These are phyloP conservation scores for Aspergillus hancockii DNA, from an alignment of 495 filamentous ascomycete genomes.

Conservation along the genomic window DNA sequence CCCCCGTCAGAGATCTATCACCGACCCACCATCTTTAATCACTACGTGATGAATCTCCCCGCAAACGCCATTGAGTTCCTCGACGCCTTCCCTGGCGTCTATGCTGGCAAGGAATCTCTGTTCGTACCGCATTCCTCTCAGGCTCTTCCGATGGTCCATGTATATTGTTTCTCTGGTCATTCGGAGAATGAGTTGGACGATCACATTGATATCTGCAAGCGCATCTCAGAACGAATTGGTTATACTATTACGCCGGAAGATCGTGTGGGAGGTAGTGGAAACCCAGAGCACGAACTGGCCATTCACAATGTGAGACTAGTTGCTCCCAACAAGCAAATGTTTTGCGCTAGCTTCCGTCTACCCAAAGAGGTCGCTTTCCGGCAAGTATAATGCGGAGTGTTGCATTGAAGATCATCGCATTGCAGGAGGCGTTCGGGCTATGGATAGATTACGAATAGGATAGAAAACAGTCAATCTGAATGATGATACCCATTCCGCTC, in stretches of 20 bases:
- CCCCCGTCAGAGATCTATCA: slow-evolving; percentile 49
- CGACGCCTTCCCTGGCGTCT: slow-evolving; percentile 80
- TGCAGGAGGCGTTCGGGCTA: slow-evolving; percentile 22
- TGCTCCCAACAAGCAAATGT: slow-evolving; percentile 93
- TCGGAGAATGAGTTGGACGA: slow-evolving; percentile 65
- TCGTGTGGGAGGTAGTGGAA: slow-evolving; percentile 42
- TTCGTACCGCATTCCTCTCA: slow-evolving; percentile 61
- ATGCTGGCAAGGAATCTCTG: slow-evolving; percentile 63
- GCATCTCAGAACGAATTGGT: slow-evolving; percentile 63
- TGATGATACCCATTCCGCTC: slow-evolving; percentile 18
- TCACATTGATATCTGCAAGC: slow-evolving; percentile 64
- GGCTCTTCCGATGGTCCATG: slow-evolving; percentile 79
- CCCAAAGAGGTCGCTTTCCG: slow-evolving; percentile 79
- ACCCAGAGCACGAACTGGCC: slow-evolving; percentile 55
- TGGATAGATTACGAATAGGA: slow-evolving; percentile 8
- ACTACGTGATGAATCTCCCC: slow-evolving; percentile 97
- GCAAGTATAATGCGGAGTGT: slow-evolving; percentile 18
- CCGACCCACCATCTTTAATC: slow-evolving; percentile 68
- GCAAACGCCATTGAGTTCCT: slow-evolving; percentile 85
- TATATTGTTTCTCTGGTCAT: slow-evolving; percentile 85
- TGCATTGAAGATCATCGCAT: slow-evolving; percentile 11
- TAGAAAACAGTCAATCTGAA: slow-evolving; percentile 10
- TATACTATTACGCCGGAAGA: slow-evolving; percentile 61
- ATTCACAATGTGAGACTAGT: slow-evolving; percentile 84
- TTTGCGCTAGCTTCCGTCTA: slow-evolving; percentile 87